Conservation (phyloP, 2,329 filamentous ascomycete genomes). For the Furcasterigmium furcatum region DNA sequence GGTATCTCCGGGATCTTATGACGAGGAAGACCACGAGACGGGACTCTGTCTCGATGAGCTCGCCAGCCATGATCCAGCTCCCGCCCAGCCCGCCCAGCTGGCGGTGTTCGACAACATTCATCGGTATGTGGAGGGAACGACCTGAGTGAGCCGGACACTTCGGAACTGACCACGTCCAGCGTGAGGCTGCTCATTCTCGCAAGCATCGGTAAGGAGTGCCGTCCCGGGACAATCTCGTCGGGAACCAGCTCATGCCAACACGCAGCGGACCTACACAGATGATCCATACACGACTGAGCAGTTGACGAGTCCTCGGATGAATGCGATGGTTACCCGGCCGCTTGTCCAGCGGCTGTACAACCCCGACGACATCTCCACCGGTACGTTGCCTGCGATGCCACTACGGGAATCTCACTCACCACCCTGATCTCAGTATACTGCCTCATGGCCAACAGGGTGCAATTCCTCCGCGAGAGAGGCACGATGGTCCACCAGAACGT, state of each 20-base stretch:
- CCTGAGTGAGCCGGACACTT: not conserved
- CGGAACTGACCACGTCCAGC: not conserved
- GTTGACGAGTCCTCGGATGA: conserved; percentile 64
- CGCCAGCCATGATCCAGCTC: not conserved
- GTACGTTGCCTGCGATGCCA: conserved; percentile 29
- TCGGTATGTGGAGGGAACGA: not conserved
- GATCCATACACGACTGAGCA: conserved; percentile 53
- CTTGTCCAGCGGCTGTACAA: conserved; percentile 67
- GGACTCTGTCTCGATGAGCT: not conserved
- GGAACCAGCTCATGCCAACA: not conserved
- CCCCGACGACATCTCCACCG: conserved; percentile 60
- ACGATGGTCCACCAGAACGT: conserved; percentile 67
- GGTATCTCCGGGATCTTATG: not conserved
- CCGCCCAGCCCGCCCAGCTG: not conserved
- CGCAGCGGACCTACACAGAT: conserved; percentile 19
- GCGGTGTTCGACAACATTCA: not conserved
- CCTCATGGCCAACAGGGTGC: conserved; percentile 66
- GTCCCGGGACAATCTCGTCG: not conserved
- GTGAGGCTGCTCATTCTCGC: conserved; percentile 9
- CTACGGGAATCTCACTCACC: no score
- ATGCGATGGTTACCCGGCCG: conserved; percentile 62
- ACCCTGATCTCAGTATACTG: conserved; percentile 70
- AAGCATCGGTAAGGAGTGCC: conserved; percentile 7
- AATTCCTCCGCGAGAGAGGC: conserved; percentile 66
- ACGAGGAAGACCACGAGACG: not conserved